Percentiles rank a stretch among this genome's conserved stretches.
Conservation (phyloP, 768 basidiomycete species). For the Arthromyces matolae region DNA sequence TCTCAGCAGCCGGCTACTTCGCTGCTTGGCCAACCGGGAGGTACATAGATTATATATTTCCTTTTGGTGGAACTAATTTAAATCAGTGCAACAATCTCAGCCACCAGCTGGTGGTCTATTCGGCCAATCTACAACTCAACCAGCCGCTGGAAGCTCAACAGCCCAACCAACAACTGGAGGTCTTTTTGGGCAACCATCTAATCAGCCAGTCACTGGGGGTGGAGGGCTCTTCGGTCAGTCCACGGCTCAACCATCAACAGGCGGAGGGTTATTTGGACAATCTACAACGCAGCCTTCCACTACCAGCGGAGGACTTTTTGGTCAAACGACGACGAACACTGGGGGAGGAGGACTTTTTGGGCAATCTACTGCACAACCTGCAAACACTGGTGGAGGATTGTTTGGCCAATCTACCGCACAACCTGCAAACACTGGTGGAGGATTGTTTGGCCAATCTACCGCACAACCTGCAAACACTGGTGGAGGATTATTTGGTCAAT, state of each 20-base stretch:
- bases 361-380: slow-evolving; percentile 11
- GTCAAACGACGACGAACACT: slow-evolving; percentile 18
- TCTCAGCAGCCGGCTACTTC: slow-evolving; percentile 9
- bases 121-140: slow-evolving; percentile 22
- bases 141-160: slow-evolving; percentile 20
- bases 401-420: slow-evolving; percentile 27
- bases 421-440: slow-evolving; percentile 13
- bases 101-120: slow-evolving; percentile 29
- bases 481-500: slow-evolving; percentile 16
- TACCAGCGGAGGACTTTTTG: slow-evolving; percentile 29
- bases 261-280: slow-evolving; percentile 32
- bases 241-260: slow-evolving; percentile 14
- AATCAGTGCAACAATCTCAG: slow-evolving; percentile 34
- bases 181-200: slow-evolving; percentile 30
- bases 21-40: slow-evolving; percentile 29
- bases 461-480: slow-evolving; percentile 4
- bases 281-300: slow-evolving; percentile 2
- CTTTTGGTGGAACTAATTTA: too few species aligned
- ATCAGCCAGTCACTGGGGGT: slow-evolving; percentile 1
- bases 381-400: slow-evolving; percentile 21
- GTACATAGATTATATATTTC: too few species aligned
- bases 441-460: slow-evolving; percentile 31
- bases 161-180: slow-evolving; percentile 22
- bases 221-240: slow-evolving; percentile 16
- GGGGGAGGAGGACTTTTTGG: slow-evolving; percentile 15